Conservation (phyloP, 1,139 yeast genomes). For the Candida buenavistaensis region DNA sequence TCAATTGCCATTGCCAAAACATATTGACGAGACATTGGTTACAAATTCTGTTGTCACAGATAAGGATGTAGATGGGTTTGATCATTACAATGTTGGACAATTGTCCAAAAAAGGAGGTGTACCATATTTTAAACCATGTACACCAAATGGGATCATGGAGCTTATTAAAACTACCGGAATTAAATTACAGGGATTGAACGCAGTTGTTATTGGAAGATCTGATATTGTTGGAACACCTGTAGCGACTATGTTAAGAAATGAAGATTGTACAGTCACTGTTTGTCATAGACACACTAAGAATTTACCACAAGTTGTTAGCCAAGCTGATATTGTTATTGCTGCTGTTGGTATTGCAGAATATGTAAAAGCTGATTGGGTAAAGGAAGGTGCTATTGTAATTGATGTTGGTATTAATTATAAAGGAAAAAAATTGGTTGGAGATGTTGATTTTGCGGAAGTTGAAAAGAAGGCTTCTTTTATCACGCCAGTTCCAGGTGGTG, state of each 20-base stretch:
- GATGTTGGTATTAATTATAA: slow-evolving; percentile 82
- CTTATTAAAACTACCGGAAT: slow-evolving; percentile 64
- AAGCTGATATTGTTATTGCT: slow-evolving; percentile 73
- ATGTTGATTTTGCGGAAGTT: slow-evolving; percentile 66
- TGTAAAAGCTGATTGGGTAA: slow-evolving; percentile 72
- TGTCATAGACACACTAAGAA: slow-evolving; percentile 62
- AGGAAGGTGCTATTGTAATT: slow-evolving; percentile 65
- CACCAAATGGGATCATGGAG: slow-evolving; percentile 76
- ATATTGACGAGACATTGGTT: slow-evolving; percentile 63
- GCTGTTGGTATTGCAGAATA: slow-evolving; percentile 75
- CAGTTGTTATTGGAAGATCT: slow-evolving; percentile 78
- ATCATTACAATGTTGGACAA: slow-evolving; percentile 74
- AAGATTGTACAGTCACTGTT: slow-evolving; percentile 74
- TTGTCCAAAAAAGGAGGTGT: slow-evolving; percentile 71
- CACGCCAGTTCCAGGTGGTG: slow-evolving; percentile 89
- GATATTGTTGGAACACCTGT: slow-evolving; percentile 85
- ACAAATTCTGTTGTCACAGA: slow-evolving; percentile 67
- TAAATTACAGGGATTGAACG: slow-evolving; percentile 61
- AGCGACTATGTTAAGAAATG: slow-evolving; percentile 67
- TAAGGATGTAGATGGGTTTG: slow-evolving; percentile 82
- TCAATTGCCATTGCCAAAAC: slow-evolving; percentile 73
- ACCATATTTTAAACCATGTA: slow-evolving; percentile 73
- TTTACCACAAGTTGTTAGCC: slow-evolving; percentile 50
- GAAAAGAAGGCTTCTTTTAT: slow-evolving; percentile 57
- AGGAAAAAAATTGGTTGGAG: slow-evolving; percentile 72